Percentiles rank a stretch among this genome's conserved stretches.
Evolutionary conservation across 176 grass and related monocot genomes (phyloP).

Genomic region (Aegilops bicornis): DNA sequence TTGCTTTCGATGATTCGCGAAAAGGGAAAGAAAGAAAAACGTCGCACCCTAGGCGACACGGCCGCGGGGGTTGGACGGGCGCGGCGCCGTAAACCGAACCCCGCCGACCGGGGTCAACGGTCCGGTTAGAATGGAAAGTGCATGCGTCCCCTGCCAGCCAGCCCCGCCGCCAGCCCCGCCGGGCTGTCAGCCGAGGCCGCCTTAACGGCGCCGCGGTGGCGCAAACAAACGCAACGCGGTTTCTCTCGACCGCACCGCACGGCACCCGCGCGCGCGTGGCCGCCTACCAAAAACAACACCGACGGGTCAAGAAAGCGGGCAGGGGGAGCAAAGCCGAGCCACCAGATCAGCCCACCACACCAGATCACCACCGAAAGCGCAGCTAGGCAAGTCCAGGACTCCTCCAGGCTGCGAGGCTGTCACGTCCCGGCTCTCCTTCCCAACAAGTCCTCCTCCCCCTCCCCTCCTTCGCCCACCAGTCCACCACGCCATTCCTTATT

Average conservation of each 20-base stretch:
- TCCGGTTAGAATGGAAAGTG: too few species aligned
- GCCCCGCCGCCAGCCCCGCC: background rate
- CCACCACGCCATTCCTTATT: background rate
- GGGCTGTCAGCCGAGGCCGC: background rate
- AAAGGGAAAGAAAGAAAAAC: too few species aligned
- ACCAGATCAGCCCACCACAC: background rate
- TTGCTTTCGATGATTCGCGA: too few species aligned
- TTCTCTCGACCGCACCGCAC: background rate
- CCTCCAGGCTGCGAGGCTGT: background rate
- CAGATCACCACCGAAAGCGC: background rate
- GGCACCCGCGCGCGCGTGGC: background rate
- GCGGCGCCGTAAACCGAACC: too few species aligned
- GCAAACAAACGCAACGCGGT: background rate
- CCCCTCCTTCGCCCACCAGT: background rate
- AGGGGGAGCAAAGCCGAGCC: background rate
- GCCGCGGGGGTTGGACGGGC: too few species aligned
- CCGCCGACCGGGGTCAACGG: background rate
- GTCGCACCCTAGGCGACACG: too few species aligned
- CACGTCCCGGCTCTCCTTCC: background rate
- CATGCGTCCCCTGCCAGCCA: too few species aligned
- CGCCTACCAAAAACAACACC: background rate
- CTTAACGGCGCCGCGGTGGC: constrained; percentile 15
- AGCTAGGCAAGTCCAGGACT: background rate
- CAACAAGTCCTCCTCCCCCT: background rate
- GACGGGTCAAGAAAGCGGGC: background rate